Conservation (phyloP, 2,329 filamentous ascomycete species). For the Cladophialophora psammophila region DNA sequence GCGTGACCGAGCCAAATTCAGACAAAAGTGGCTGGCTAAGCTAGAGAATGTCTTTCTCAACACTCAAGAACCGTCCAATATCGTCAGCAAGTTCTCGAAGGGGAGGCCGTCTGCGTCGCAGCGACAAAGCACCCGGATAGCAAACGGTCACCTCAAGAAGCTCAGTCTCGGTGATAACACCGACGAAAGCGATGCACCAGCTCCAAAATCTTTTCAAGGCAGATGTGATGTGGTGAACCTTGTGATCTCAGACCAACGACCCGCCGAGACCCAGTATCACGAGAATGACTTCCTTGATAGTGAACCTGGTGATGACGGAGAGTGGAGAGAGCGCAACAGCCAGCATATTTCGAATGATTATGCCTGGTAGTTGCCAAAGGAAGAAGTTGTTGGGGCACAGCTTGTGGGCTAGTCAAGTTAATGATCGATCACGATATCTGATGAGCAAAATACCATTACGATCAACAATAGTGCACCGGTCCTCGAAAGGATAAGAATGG, state of each 20-base stretch:
- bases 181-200: constrained; percentile 26
- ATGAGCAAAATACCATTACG: background rate
- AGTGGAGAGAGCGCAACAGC: constrained; percentile 63
- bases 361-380: constrained; percentile 24
- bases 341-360: constrained; percentile 22
- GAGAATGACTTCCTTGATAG: constrained; percentile 68
- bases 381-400: background rate
- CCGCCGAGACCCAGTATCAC: constrained; percentile 64
- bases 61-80: constrained; percentile 20
- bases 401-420: background rate
- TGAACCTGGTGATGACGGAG: constrained; percentile 63
- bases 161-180: constrained; percentile 20
- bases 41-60: constrained; percentile 62
- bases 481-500: background rate
- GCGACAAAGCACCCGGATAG: constrained; percentile 51
- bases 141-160: constrained; percentile 24
- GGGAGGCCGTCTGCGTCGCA: constrained; percentile 42
- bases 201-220: constrained; percentile 52
- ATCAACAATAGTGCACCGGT: background rate
- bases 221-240: constrained; percentile 66
- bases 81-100: background rate
- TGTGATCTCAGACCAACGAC: constrained; percentile 68
- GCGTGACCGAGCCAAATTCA: constrained; percentile 80
- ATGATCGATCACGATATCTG: background rate
- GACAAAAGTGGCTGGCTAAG: constrained; percentile 77